Evolutionary conservation across 2,329 filamentous ascomycete genomes (phyloP).

Genomic region (Trichoderma asperellum): DNA sequence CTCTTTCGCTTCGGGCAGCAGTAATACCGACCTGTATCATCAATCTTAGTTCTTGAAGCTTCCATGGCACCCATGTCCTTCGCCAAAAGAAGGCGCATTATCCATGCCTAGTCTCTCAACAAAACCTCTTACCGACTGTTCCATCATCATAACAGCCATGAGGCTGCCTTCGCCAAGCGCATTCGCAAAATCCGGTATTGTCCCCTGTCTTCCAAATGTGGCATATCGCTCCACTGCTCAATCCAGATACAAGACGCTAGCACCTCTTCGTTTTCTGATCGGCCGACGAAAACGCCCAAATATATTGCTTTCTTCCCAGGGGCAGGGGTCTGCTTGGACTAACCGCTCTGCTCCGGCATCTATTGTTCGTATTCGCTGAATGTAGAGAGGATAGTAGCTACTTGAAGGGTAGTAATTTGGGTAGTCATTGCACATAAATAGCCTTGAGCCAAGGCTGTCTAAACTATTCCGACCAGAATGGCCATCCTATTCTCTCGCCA

Average conservation of each 20-base stretch:
- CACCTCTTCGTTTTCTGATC: neutral
- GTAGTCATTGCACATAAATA: slow-evolving; percentile 20
- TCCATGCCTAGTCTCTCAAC: neutral
- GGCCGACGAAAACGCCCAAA: neutral
- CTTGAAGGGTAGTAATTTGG: slow-evolving; percentile 1
- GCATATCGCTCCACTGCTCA: neutral
- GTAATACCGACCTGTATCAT: neutral
- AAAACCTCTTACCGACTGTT: slow-evolving; percentile 5
- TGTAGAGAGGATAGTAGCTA: neutral
- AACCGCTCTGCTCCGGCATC: neutral
- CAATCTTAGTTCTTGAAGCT: neutral
- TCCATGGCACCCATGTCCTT: neutral
- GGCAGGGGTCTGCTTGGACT: neutral
- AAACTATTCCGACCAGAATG: neutral
- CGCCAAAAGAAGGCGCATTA: neutral
- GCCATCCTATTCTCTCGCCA: neutral
- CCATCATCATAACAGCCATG: neutral
- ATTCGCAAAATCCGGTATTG: neutral
- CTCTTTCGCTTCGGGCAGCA: neutral
- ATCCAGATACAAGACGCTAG: neutral
- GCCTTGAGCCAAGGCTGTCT: slow-evolving; percentile 15
- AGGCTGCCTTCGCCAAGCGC: neutral
- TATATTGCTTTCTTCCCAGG: neutral
- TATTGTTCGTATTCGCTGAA: neutral
- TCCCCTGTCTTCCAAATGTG: neutral